Percentiles rank a stretch among this genome's conserved stretches.
phyloP scores from a whole-genome alignment of 345 rosid genomes.

The Gossypium anomalum region DNA sequence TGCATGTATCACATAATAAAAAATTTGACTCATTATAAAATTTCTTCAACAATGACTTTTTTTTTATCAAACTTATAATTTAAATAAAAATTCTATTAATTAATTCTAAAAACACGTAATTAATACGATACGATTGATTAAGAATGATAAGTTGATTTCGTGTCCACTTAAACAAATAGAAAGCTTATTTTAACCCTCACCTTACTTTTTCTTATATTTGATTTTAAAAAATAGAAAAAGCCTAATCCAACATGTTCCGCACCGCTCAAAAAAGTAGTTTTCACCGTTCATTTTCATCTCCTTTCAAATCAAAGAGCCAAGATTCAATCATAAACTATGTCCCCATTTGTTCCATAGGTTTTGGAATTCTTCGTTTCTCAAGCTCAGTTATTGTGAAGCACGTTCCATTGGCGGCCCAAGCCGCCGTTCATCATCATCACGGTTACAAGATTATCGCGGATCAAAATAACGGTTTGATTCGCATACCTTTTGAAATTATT shows the following conservation, averaged over 20 bases:
- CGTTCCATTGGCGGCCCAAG: slow-evolving; percentile 11
- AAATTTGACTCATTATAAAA: no score
- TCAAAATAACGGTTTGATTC: not conserved
- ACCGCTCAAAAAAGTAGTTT: slow-evolving; percentile 1
- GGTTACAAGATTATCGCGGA: slow-evolving; percentile 2
- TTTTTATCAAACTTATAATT: no score
- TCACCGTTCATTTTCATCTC: not conserved
- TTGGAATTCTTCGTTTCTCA: slow-evolving; percentile 11
- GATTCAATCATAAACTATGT: not conserved
- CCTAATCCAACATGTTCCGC: not conserved
- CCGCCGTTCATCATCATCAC: slow-evolving; percentile 17
- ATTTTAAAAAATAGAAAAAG: not conserved
- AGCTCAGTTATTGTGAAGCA: slow-evolving; percentile 15
- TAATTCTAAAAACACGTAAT: no score
- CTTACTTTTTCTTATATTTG: not conserved
- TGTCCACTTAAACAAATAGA: not conserved
- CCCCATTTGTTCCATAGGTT: slow-evolving; percentile 18
- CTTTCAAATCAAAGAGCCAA: slow-evolving; percentile 17
- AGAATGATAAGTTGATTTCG: not conserved
- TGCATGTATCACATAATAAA: no score
- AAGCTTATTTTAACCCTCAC: not conserved
- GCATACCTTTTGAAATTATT: no score
- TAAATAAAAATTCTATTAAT: no score
- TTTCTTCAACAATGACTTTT: no score
- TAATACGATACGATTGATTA: no score